Evolutionary conservation across 805 yeast species (phyloP), one percentile per base, ranked within the genome.

Genomic region (Metschnikowia cerradonensis): DNA sequence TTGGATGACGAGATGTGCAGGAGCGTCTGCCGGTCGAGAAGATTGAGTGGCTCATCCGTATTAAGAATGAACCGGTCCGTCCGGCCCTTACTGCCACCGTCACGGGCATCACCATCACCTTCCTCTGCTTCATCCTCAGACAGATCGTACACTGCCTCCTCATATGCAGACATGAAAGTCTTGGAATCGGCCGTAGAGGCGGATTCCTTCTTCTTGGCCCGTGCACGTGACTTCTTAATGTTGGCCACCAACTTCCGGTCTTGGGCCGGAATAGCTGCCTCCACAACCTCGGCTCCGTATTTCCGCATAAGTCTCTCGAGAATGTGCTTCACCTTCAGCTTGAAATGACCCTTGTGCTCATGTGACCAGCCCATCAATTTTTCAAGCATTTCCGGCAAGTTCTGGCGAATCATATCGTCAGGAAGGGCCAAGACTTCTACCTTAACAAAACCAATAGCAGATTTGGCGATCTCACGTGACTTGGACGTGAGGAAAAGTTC

Each of bases 331-430:
- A 94, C 92, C 68, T 89, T 92, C 13, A 91, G 81, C 66, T 89
- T 90, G 78, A 94, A 94, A 65, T 90, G 96, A 44, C 96, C 95
- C 63, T 90, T 89, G 69, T 92, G 97, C 66, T 91, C 97, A 66
- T 90, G 94, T 39, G 97, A 89, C 94, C 97, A 91, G 54, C 83
- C 82, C 80, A 94, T 76, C 61, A 94, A 77, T 60, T 88, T 86
- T 23, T 79, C 75, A 48, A 94, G 72, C 47, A 94, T 70, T 10
- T 80, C 83, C 33, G 76, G 76, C 60, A 92, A 78, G 58, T 84
- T 83, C 7, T 83, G 77, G 58, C 78, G 79, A 49, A 94, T 82
- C 58, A 84, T 63, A 20, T 88, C 96, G 53, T 80, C 86, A 13
- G 97, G 96, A 50, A 94, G 77, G 17, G 90, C 80, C 54, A 91